Evolutionary conservation across 2,329 filamentous ascomycete species (phyloP), one percentile per base, ranked within the genome.

Genomic region (Graphilbum sp.): DNA sequence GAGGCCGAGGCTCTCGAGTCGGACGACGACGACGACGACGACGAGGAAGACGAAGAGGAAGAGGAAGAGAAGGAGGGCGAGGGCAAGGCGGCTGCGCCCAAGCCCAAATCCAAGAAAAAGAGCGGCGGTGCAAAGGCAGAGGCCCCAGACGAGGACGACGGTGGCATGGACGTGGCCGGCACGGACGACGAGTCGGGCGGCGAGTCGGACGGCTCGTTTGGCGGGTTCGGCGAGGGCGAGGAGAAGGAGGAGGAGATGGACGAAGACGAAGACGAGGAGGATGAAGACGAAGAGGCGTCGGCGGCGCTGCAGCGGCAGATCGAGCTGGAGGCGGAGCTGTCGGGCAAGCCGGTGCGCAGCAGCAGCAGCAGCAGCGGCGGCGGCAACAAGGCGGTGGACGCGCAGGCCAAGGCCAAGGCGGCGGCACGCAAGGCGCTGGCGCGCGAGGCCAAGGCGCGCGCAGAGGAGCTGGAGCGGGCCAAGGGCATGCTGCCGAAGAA

Each of bases 401-500:
- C 59, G 41, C 66, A 63, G 57, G 64, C 63, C 41, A 73, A 75
- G 58, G 64, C 67, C 25, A 79, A 79, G 59, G 73, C 78, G 47
- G 80, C n/a, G n/a, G n/a, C n/a, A n/a, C n/a, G n/a, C n/a, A n/a
- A 82, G 53, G 73, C 73, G 50, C 64, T 78, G 23, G 68, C 72
- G 48, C 79, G 79, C 63, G 78, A 82, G 60, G 72, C 75, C 27
- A 72, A 75, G 43, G 69, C 76, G 51, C 82, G 90, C 54, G 77
- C 80, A 4, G 90, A 96, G 59, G 87, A 96, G 51, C 60, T 92
- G 41, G 86, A 94, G 59, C 72, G 88, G 45, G 79, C 84, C 56
- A 95, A 94, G 74, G 90, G 92, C 64, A 98, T 98, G 90, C 78
- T 96, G 67, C 83, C 81, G 59, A 83, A 92, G 60, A 90, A 92